Evolutionary conservation across 2,329 filamentous ascomycete genomes (phyloP), one percentile per base, ranked within the genome.

Genomic region (Penicillium expansum): DNA sequence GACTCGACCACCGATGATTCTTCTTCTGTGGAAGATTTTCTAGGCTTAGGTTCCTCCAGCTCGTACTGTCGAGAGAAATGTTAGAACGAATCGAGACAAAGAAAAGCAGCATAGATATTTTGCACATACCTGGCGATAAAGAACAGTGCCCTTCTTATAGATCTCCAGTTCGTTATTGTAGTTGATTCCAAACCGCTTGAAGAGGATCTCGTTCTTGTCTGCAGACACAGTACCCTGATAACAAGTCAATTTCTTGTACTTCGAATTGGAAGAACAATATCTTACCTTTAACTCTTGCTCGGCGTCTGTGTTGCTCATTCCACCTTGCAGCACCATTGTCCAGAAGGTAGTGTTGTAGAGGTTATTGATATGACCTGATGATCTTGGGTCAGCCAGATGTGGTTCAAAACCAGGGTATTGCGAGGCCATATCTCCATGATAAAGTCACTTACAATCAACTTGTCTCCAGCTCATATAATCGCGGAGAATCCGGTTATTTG

Each of bases 391-490:
- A 62, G 55, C 20, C 11, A 6, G 11, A 18, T 22, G 7, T n/a
- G 18, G 8, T 4, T 9, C 16, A 4, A 3, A 14, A 41, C 20
- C 18, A 13, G 24, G 18, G 43, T 7, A 27, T 27, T 44, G 9
- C 5, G 14, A 22, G 24, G 24, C 13, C 9, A 18, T 8, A 8
- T 27, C 5, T 1, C 8, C 5, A 27, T 4, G 14, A 2, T 4
- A 30, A 11, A 13, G 18, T 20, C n/a, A 75, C 87, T 74, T 72
- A 94, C 94, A 97, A 73, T 99, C 94, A 42, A 90, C 94, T 75
- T 99, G 94, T 66, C 94, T 84, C 94, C 94, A 99, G 71, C 90
- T 92, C 82, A 99, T 86, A 74, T 99, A 99, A 77, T 99, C 94
- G 27, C 92, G 83, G 63, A 99, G 76, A 72, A 96, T 95, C 66